Evolutionary conservation across 768 basidiomycete genomes (phyloP), one percentile per base, ranked within the genome.

Genomic region (Termitomyces sp.): DNA sequence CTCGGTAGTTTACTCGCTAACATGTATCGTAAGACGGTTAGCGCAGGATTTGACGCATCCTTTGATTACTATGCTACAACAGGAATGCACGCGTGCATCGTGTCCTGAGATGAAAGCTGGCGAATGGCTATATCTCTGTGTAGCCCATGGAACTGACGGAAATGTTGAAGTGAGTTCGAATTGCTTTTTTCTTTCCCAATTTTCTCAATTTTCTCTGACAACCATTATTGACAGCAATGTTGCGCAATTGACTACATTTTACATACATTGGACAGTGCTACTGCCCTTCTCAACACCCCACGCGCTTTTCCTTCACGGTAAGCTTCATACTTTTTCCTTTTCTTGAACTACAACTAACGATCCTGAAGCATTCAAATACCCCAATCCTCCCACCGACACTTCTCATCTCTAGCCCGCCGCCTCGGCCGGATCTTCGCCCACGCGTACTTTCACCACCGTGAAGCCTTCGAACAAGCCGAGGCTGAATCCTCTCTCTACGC

Each of bases 41-140:
- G 91, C 92, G 7, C 91, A 92, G 73, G 94, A 96, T 72, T 79
- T 96, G 36, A 87, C 90, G 0, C 88, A 93, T 67, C 92, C 93
- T 5, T 80, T 94, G 45, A 91, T 96, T 50, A 91, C 90, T 1
- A 87, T 86, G 70, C 76, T 95, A 44, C 93, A 94, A 70, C 87
- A 89, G 66, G 92, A 93, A 71, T 98, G 96, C 71, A 92, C 89
- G 13, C 85, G 92, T 42, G 75, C 82, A 39, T 85, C 89, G 11
- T 99, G 96, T 79, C 93, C 95, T 1, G 90, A 96, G 75, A 99
- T 99, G 96, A 96, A 96, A 74, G 95, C 96, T n/a, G 93, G 92
- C 58, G 94, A 98, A 78, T 98, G 96, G 96, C 81, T 93, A 33
- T 98, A 97, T 74, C 77, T 98, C 7, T 98, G 96, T 66, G 94